Evolutionary conservation across 2,329 filamentous ascomycete genomes (phyloP).

Genomic region (Pestalotiopsis sp.): DNA sequence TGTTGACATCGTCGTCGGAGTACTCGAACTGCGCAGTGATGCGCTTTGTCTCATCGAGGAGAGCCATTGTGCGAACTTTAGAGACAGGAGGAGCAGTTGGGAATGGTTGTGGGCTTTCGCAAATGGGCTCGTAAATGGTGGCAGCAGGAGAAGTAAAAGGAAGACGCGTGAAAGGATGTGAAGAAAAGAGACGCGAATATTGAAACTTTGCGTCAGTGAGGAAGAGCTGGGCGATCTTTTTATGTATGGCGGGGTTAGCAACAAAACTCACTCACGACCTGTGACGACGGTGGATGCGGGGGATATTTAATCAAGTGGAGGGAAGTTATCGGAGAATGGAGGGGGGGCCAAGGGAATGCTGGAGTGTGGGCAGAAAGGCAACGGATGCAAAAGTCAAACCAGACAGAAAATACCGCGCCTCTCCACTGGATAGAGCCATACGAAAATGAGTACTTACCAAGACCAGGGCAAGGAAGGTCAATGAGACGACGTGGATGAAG

Average conservation of each 20-base stretch:
- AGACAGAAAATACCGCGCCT: slow-evolving; percentile 24
- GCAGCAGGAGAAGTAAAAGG: slow-evolving; percentile 46
- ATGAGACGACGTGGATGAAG: slow-evolving; percentile 31
- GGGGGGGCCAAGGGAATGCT: slow-evolving; percentile 14
- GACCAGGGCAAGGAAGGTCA: slow-evolving; percentile 29
- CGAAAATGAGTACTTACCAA: slow-evolving; percentile 30
- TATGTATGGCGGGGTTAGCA: slow-evolving; percentile 22
- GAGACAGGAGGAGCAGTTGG: slow-evolving; percentile 56
- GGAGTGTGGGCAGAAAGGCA: slow-evolving; percentile 21
- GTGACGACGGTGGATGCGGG: slow-evolving; percentile 16
- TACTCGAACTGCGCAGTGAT: slow-evolving; percentile 88
- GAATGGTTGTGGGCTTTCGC: slow-evolving; percentile 58
- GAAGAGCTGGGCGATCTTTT: slow-evolving; percentile 54
- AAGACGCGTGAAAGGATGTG: slow-evolving; percentile 34
- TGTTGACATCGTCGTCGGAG: slow-evolving; percentile 74
- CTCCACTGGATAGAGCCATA: slow-evolving; percentile 12
- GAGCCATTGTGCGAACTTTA: slow-evolving; percentile 60
- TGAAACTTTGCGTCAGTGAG: slow-evolving; percentile 52
- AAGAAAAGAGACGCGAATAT: slow-evolving; percentile 36
- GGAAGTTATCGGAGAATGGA: background rate
- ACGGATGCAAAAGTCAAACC: slow-evolving; percentile 11
- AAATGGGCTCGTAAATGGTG: slow-evolving; percentile 48
- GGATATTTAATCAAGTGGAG: slow-evolving; percentile 14
- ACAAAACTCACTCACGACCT: slow-evolving; percentile 8
- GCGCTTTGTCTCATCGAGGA: slow-evolving; percentile 73